Evolutionary conservation across 1,139 yeast species (phyloP), one percentile per base, ranked within the genome.

Genomic region (Geotrichum fermentans): DNA sequence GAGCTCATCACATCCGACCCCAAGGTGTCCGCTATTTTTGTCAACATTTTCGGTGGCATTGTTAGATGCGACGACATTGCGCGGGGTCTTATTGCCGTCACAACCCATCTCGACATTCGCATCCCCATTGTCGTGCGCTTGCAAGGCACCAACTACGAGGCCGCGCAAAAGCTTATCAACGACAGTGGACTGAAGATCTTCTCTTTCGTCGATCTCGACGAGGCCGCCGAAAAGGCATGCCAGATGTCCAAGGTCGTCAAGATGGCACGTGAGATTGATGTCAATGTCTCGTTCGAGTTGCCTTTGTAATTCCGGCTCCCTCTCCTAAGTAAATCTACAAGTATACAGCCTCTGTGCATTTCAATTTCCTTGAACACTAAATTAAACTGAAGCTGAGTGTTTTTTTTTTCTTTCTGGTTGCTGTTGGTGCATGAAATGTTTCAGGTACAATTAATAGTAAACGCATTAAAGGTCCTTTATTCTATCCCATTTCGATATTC

Each of bases 51-150:
- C 66, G 99, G 99, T 69, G 98, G 99, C 77, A 92, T 92, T 62
- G 98, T 92, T 62, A 88, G 98, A 78, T 92, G 98, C 75, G 99
- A 92, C 73, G 88, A 82, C 74, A 97, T 92, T 58, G 99, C 99
- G 62, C 82, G 83, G 74, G 99, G 99, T 72, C 80, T 92, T 69
- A 89, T 90, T 64, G 86, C 89, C 60, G 96, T 96, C 47, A 82
- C 96, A 59, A 86, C 86, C 73, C 84, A 83, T 74, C 80, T 90
- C 77, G 81, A 84, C 68, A 82, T 92, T 69, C 82, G 79, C 57
- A 86, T 92, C 54, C 99, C 98, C 60, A 94, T 92, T 63, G 95
- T 94, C 58, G 97, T 90, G 58, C 88, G 99, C 79, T 79, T 92
- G 67, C 97, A 94, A 77, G 99, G 99, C 72, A 92, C 98, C 59